Base-by-base conservation (phyloP, 257 asterid genomes). In the Solanum medicagineum region DNA sequence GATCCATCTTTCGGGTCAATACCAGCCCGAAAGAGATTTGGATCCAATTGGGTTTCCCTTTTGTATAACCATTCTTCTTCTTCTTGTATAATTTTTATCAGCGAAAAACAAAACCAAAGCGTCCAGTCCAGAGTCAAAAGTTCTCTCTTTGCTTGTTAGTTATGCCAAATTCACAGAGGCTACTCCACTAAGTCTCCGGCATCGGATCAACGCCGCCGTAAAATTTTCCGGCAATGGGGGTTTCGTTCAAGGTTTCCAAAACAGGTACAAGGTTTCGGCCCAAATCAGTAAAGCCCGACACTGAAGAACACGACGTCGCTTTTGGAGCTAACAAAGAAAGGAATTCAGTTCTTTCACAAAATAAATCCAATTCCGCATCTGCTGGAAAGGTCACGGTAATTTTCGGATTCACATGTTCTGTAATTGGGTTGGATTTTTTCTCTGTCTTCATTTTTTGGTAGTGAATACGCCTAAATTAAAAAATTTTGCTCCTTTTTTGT, bases 201-300 rank as follows among this genome's bases (percentile, higher is more conserved):
- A 26, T 36, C 49, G 83, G 83, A 29, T 79, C 83, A 79, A 11
- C 29, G 19, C 16, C 10, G 19, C 8, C 29, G 83, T 53, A 26
- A 11, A 26, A 26, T 4, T 17, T 53, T 10, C 83, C 49, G 24
- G 47, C 59, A 66, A 96, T 97, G 99, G 99, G 98, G 90, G 66
- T 97, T 88, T 97, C 99, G n/a, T 97, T 97, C 77, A 92, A 89
- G 94, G 94, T 97, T 68, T 90, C 98, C 22, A 93, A 88, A 87
- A 92, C 90, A 16, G 99, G 99, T 11, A 83, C 87, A 87, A 88
- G 98, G 85, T 92, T 90, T 90, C 93, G 87, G 19, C 92, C 92
- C 62, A 91, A 92, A 40, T 85, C 56, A 10, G 84, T 85, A 51
- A 84, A 65, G 8, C 88, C 80, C 82, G 90, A 84, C 74, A 75